A percentile compares a stretch with the other conserved stretches of the same genome.
phyloP scores from a whole-genome alignment of 1,284 basidiomycete species.

The Mixia osmundae region DNA sequence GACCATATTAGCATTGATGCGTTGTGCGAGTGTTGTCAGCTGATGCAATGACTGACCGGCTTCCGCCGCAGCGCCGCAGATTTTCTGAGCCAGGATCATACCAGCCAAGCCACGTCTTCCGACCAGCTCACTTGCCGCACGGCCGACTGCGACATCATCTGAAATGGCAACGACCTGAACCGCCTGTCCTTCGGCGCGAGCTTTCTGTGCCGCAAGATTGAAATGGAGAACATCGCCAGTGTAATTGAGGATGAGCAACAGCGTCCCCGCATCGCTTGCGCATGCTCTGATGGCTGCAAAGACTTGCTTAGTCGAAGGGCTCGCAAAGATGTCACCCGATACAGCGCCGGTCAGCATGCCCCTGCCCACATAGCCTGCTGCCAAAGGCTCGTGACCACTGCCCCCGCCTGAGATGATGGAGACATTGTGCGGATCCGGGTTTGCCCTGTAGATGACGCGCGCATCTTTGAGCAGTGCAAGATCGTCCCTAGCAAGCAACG shows the following conservation, averaged over 20 bases:
- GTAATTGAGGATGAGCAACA: constrained; percentile 1
- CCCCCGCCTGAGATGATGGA: constrained; percentile 71
- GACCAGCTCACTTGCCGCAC: constrained; percentile 39
- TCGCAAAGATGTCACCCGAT: constrained; percentile 41
- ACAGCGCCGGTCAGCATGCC: constrained; percentile 67
- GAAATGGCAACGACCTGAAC: constrained; percentile 16
- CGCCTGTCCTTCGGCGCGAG: constrained; percentile 16
- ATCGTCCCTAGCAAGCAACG: too few relatives aligned
- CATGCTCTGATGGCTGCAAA: not conserved
- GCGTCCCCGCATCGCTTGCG: not conserved
- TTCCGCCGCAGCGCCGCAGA: constrained; percentile 36
- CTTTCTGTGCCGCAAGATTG: constrained; percentile 70
- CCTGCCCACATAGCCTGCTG: constrained; percentile 30
- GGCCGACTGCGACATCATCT: constrained; percentile 74
- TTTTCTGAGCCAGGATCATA: constrained; percentile 74
- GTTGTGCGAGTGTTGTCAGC: constrained; percentile 44
- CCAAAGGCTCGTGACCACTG: constrained; percentile 66
- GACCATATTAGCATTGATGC: constrained; percentile 36
- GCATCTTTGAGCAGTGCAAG: too few relatives aligned
- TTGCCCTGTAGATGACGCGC: constrained; percentile 35
- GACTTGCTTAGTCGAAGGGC: constrained; percentile 26
- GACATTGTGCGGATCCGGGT: constrained; percentile 40
- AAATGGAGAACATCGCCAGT: constrained; percentile 83
- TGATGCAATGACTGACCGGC: constrained; percentile 45
- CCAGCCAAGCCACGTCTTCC: constrained; percentile 44